Conservation (phyloP, 2,329 filamentous ascomycete species). For the Fusarium buharicum region DNA sequence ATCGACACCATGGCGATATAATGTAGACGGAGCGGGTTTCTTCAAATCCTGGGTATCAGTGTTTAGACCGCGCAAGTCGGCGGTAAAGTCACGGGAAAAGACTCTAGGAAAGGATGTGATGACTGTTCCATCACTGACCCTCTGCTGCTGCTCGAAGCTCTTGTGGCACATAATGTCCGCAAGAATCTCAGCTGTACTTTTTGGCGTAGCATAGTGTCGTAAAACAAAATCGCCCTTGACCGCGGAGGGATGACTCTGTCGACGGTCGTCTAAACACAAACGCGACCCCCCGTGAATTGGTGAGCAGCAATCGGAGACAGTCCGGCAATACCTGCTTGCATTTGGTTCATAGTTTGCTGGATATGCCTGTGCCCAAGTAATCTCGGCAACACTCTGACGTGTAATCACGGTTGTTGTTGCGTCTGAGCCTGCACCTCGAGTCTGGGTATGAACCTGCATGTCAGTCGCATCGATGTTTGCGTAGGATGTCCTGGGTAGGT, state of each 20-base stretch:
- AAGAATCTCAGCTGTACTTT: slow-evolving; percentile 33
- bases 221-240: slow-evolving; percentile 29
- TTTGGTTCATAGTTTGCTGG: slow-evolving; percentile 6
- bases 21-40: slow-evolving; percentile 9
- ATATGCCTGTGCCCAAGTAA: slow-evolving; percentile 44
- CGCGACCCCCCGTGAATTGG: slow-evolving; percentile 21
- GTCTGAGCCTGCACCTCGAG: slow-evolving; percentile 28
- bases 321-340: slow-evolving; percentile 15
- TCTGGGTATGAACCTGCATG: slow-evolving; percentile 37
- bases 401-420: slow-evolving; percentile 47
- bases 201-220: slow-evolving; percentile 36
- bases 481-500: slow-evolving; percentile 48
- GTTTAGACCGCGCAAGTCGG: slow-evolving; percentile 48
- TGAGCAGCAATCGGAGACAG: slow-evolving; percentile 39
- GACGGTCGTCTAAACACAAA: slow-evolving; percentile 22
- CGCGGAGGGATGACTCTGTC: slow-evolving; percentile 20
- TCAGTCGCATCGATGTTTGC: slow-evolving; percentile 39
- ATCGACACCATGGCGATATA: slow-evolving; percentile 49
- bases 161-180: slow-evolving; percentile 36
- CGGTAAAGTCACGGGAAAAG: slow-evolving; percentile 47
- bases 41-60: slow-evolving; percentile 29
- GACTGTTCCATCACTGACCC: slow-evolving; percentile 36
- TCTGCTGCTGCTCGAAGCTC: slow-evolving; percentile 25
- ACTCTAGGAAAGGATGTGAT: slow-evolving; percentile 52
- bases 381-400: slow-evolving; percentile 46